These are phyloP conservation scores for Aspergillus brunneoviolaceus DNA, from an alignment of 2,329 filamentous ascomycete genomes.

Conservation along the genomic window DNA sequence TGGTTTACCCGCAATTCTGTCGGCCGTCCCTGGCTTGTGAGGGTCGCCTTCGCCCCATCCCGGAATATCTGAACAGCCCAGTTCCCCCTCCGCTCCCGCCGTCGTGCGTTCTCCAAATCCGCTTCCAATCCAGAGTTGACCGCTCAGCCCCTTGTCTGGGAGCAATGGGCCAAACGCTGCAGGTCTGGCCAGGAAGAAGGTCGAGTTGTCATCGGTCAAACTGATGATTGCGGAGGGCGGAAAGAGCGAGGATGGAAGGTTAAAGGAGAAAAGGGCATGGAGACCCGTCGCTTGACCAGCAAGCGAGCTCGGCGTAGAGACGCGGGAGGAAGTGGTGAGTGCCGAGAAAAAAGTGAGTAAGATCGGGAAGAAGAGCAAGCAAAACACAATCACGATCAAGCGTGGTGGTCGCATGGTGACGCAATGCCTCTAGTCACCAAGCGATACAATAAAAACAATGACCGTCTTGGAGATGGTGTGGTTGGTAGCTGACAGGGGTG, in stretches of 20 bases:
- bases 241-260: constrained; percentile 80
- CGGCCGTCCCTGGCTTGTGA: constrained; percentile 24
- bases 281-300: constrained; percentile 49
- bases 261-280: constrained; percentile 66
- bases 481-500: not conserved
- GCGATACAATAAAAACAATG: not conserved
- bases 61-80: constrained; percentile 92
- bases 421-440: not conserved
- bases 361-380: constrained; percentile 50
- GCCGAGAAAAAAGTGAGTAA: constrained; percentile 50
- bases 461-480: not conserved
- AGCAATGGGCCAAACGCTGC: constrained; percentile 87
- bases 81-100: constrained; percentile 68
- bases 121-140: constrained; percentile 88
- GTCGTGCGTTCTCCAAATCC: constrained; percentile 74
- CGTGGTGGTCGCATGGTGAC: constrained; percentile 49
- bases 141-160: constrained; percentile 74
- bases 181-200: constrained; percentile 89
- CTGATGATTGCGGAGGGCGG: constrained; percentile 94
- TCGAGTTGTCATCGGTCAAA: constrained; percentile 96
- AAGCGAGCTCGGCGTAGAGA: constrained; percentile 38
- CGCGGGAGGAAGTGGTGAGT: constrained; percentile 40
- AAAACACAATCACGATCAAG: constrained; percentile 47
- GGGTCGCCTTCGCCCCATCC: constrained; percentile 71
- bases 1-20: not conserved